These are phyloP conservation scores for Trichosporon ovoides DNA, from an alignment of 1,284 basidiomycete genomes.

Conservation along the genomic window DNA sequence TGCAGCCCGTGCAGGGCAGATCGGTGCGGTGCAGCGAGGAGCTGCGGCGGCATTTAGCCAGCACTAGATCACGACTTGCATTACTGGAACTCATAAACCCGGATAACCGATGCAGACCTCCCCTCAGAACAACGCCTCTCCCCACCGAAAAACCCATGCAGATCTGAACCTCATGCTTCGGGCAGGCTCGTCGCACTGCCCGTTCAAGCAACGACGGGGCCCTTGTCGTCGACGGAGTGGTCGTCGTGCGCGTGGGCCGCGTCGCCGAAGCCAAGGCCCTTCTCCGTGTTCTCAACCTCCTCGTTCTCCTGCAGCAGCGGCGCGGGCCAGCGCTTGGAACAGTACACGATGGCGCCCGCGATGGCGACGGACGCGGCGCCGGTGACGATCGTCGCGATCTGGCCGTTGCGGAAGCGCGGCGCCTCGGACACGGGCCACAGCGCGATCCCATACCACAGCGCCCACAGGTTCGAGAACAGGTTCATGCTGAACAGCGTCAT, in stretches of 20 bases:
- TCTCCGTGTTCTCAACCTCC: slow-evolving; percentile 3
- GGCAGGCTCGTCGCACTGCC: no score
- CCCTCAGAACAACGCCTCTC: no score
- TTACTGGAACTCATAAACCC: neutral
- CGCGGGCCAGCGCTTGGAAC: slow-evolving; percentile 24
- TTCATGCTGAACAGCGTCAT: slow-evolving; percentile 41
- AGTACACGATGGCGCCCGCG: slow-evolving; percentile 32
- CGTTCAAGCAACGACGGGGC: neutral
- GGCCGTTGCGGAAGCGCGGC: slow-evolving; percentile 38
- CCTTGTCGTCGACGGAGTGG: neutral
- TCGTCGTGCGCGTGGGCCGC: neutral
- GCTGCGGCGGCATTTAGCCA: no score
- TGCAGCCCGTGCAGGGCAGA: no score
- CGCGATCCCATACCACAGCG: slow-evolving; percentile 39
- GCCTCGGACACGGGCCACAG: slow-evolving; percentile 36
- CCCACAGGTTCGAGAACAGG: slow-evolving; percentile 25
- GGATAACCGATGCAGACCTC: neutral
- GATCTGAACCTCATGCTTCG: neutral
- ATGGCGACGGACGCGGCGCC: slow-evolving; percentile 25
- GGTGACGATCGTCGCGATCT: slow-evolving; percentile 40
- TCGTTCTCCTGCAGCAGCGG: slow-evolving; percentile 9
- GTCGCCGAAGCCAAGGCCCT: neutral
- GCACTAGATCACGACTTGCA: no score
- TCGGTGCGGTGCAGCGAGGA: no score
- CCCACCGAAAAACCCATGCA: no score